These are phyloP conservation scores for Eucalyptus sp. DNA, from an alignment of 345 rosid genomes.

Conservation along the genomic window DNA sequence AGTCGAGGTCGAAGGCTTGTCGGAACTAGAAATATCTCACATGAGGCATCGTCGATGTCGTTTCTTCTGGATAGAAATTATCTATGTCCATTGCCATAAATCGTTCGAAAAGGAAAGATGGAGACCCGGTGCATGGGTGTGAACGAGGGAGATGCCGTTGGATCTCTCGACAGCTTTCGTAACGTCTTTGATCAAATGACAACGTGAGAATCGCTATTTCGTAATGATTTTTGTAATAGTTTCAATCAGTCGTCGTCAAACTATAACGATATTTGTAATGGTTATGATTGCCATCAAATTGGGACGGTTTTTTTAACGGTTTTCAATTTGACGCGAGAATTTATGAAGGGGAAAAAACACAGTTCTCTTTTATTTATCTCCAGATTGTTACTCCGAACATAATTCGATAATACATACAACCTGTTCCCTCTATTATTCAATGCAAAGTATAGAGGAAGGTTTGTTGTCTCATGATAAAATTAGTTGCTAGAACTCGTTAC, in stretches of 20 bases:
- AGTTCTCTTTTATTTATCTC: not conserved
- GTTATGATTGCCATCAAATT: not conserved
- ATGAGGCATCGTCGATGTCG: not conserved
- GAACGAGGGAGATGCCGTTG: not conserved
- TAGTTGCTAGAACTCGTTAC: not conserved
- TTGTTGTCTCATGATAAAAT: not conserved
- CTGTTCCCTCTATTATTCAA: not conserved
- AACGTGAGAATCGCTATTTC: accelerated
- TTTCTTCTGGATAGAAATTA: not conserved
- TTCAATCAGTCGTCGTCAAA: accelerated
- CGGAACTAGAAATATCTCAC: not conserved
- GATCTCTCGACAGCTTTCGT: not conserved
- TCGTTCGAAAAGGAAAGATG: not conserved
- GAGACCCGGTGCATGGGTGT: not conserved
- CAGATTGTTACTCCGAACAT: accelerated
- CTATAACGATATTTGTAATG: not conserved
- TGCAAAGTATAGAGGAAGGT: not conserved
- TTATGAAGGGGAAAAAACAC: not conserved
- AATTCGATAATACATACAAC: not conserved
- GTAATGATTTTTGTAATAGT: not conserved
- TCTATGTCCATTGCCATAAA: not conserved
- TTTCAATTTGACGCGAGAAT: accelerated
- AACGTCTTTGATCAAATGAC: not conserved
- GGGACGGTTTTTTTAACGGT: not conserved
- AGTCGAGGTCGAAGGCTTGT: not conserved